phyloP scores from a whole-genome alignment of 2,329 filamentous ascomycete genomes.

The Neophaeococcomyces mojaviensis region DNA sequence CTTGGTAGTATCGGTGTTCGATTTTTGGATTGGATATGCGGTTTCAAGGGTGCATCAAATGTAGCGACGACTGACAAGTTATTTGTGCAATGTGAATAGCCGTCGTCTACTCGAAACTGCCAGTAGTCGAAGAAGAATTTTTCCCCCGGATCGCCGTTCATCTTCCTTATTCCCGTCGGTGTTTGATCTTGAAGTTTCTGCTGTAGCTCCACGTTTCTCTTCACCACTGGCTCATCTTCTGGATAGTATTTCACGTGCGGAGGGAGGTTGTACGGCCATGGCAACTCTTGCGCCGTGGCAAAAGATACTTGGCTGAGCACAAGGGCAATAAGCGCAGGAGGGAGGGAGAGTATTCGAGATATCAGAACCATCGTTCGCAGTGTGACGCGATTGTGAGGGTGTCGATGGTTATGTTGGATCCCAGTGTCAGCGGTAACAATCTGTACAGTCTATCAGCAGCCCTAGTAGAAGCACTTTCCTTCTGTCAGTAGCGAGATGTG shows the following conservation, averaged over 20 bases:
- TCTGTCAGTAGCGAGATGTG: too few relatives aligned
- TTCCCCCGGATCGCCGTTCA: conserved; percentile 40
- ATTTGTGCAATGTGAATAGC: conserved; percentile 9
- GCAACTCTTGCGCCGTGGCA: conserved; percentile 10
- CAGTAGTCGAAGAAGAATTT: conserved; percentile 44
- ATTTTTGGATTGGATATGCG: conserved; percentile 14
- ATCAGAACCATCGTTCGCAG: not conserved
- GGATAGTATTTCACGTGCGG: conserved; percentile 23
- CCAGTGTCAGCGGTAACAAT: too few relatives aligned
- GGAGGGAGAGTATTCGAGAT: not conserved
- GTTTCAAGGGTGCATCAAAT: conserved; percentile 20
- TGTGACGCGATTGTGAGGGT: too few relatives aligned
- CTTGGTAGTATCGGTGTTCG: not conserved
- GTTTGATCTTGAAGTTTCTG: conserved; percentile 24
- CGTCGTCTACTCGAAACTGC: conserved; percentile 26
- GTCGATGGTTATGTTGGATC: too few relatives aligned
- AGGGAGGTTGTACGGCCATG: conserved; percentile 21
- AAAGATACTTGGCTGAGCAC: conserved; percentile 4
- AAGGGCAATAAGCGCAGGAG: conserved; percentile 11
- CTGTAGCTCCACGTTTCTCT: conserved; percentile 26
- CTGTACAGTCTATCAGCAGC: too few relatives aligned
- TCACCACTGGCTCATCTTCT: conserved; percentile 21
- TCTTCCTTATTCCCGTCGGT: conserved; percentile 33
- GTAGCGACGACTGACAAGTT: conserved; percentile 2
- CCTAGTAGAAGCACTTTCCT: too few relatives aligned